Evolutionary conservation across 108 stramenopile genomes (phyloP).

Genomic region (Epithemia pelagica): DNA sequence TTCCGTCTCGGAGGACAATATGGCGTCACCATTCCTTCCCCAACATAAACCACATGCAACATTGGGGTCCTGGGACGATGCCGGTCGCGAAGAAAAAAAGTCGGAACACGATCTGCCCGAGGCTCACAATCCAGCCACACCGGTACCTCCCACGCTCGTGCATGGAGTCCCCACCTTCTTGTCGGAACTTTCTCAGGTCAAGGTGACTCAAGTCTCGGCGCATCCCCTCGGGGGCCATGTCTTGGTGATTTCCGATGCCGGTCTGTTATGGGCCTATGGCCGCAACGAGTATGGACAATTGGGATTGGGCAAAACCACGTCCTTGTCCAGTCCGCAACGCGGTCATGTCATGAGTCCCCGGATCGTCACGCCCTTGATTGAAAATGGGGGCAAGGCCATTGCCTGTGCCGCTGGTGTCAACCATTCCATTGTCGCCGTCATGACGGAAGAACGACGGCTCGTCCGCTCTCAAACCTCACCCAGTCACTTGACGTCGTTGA

Average conservation of each 20-base stretch:
- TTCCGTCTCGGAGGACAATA: conserved; percentile 30
- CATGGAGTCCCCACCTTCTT: conserved; percentile 73
- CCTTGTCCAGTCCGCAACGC: conserved; percentile 1
- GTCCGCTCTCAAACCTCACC: conserved; percentile 19
- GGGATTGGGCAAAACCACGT: conserved; percentile 50
- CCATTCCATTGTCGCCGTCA: conserved; percentile 69
- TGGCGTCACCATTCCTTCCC: conserved; percentile 7
- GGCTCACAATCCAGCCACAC: neutral
- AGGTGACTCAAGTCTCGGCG: conserved; percentile 62
- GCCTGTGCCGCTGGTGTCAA: conserved; percentile 73
- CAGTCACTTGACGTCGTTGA: neutral
- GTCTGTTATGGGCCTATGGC: conserved; percentile 72
- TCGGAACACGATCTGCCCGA: neutral
- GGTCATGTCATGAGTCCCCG: conserved; percentile 32
- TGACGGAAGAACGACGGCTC: conserved; percentile 51
- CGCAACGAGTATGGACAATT: conserved; percentile 71
- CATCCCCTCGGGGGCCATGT: conserved; percentile 77
- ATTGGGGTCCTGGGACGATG: neutral
- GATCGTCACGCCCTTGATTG: conserved; percentile 69
- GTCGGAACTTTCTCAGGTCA: conserved; percentile 49
- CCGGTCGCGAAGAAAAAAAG: neutral
- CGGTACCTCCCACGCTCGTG: conserved; percentile 8
- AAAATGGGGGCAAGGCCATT: conserved; percentile 78
- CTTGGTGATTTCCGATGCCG: conserved; percentile 65
- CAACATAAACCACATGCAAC: neutral